These are phyloP conservation scores for Ministeria vibrans DNA, from an alignment of 78 protist species.

Conservation along the genomic window DNA sequence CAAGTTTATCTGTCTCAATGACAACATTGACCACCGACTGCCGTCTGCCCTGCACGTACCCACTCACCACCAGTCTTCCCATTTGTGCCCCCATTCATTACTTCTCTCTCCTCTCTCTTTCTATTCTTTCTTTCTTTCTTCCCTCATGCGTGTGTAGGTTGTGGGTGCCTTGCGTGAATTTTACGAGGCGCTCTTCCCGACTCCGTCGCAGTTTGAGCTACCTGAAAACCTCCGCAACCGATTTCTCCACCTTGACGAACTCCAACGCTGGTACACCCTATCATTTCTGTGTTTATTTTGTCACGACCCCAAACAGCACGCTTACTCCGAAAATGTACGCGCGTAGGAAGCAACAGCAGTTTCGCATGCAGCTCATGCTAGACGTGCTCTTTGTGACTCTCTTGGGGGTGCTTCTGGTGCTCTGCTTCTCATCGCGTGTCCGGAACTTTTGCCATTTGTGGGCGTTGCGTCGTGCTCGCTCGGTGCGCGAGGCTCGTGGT, in stretches of 20 bases:
- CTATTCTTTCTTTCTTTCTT: background rate
- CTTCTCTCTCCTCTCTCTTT: background rate
- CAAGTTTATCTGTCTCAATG: conserved; percentile 82
- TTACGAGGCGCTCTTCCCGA: conserved; percentile 60
- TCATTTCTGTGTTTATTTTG: too few relatives aligned
- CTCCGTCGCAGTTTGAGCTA: conserved; percentile 66
- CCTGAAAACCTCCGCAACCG: conserved; percentile 17
- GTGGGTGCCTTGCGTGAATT: conserved; percentile 49
- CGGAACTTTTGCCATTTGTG: too few relatives aligned
- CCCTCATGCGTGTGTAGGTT: background rate
- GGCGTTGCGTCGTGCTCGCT: too few relatives aligned
- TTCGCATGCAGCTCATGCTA: too few relatives aligned
- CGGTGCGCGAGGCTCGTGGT: too few relatives aligned
- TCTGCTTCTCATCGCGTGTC: too few relatives aligned
- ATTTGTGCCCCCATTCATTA: background rate
- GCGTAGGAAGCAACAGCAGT: too few relatives aligned
- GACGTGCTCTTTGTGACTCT: too few relatives aligned
- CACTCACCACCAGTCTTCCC: background rate
- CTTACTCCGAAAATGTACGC: too few relatives aligned
- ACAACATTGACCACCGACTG: conserved; percentile 63
- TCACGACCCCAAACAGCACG: too few relatives aligned
- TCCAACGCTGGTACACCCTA: background rate
- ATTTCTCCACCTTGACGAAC: conserved; percentile 21
- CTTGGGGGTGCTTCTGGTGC: too few relatives aligned
- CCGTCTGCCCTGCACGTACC: conserved; percentile 9